These are phyloP conservation scores for Trichodelitschia bisporula DNA, from an alignment of 495 filamentous ascomycete species.

Conservation along the genomic window DNA sequence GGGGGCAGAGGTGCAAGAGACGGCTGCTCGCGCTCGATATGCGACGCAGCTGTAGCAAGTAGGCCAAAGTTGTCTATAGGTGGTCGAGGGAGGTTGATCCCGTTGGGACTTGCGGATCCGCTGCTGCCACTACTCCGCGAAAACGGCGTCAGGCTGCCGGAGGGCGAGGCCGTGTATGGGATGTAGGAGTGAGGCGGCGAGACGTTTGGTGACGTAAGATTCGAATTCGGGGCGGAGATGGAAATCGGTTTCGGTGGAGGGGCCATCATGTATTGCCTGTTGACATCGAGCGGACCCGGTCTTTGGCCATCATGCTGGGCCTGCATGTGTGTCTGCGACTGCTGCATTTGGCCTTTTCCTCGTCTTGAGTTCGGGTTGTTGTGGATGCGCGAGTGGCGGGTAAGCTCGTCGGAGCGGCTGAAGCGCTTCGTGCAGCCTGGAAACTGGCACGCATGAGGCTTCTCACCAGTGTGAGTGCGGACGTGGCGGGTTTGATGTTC, in stretches of 20 bases:
- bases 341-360: conserved; percentile 51
- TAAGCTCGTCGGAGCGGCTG: conserved; percentile 89
- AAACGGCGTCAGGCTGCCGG: too few species aligned
- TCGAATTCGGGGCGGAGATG: conserved; percentile 72
- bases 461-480: conserved; percentile 92
- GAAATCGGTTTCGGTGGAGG: conserved; percentile 55
- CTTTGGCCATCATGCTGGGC: conserved; percentile 18
- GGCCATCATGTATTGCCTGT: conserved; percentile 42
- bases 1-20: too few species aligned
- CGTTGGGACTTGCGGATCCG: conserved; percentile 25
- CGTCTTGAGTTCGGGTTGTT: conserved; percentile 93
- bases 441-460: conserved; percentile 86
- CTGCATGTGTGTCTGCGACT: conserved; percentile 22
- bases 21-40: conserved; percentile 60
- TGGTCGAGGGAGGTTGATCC: conserved; percentile 30
- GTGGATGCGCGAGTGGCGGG: conserved; percentile 92
- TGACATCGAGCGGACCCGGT: neutral
- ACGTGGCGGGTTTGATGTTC: conserved; percentile 98
- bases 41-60: conserved; percentile 72
- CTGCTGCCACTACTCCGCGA: conserved; percentile 24
- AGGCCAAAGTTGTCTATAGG: conserved; percentile 65
- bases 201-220: conserved; percentile 78
- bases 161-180: conserved; percentile 6
- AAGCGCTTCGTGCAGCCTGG: conserved; percentile 94
- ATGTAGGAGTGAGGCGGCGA: conserved; percentile 83